Conservation (phyloP, 352 stramenopile species). For the Blastocystis sp. region DNA sequence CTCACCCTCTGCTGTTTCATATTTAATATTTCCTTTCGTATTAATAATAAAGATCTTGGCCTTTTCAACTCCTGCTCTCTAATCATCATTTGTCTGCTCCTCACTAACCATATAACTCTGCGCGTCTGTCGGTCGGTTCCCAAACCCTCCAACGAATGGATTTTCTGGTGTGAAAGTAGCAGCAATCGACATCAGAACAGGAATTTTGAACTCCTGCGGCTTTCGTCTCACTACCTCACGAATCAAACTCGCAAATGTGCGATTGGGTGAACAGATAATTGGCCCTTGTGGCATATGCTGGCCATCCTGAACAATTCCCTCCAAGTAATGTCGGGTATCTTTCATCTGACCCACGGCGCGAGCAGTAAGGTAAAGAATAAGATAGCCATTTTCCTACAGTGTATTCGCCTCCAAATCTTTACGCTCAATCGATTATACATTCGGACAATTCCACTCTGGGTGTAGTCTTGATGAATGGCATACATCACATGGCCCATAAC, state of each 20-base stretch:
- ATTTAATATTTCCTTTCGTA: slow-evolving; percentile 45
- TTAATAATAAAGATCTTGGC: slow-evolving; percentile 59
- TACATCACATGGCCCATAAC: slow-evolving; percentile 62
- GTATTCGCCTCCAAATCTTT: background rate
- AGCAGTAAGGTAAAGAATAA: slow-evolving; percentile 52
- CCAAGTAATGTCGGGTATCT: slow-evolving; percentile 49
- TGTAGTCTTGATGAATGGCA: slow-evolving; percentile 50
- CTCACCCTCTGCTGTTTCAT: background rate
- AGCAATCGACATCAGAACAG: slow-evolving; percentile 17
- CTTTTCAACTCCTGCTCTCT: slow-evolving; percentile 25
- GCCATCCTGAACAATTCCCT: slow-evolving; percentile 48
- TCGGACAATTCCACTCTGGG: slow-evolving; percentile 42
- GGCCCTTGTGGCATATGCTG: slow-evolving; percentile 39
- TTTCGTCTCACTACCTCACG: slow-evolving; percentile 46
- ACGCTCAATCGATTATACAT: slow-evolving; percentile 19
- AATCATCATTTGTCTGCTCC: background rate
- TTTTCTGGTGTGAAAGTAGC: background rate
- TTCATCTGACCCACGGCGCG: slow-evolving; percentile 60
- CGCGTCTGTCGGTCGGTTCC: slow-evolving; percentile 29
- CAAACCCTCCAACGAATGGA: slow-evolving; percentile 32
- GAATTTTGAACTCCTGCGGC: slow-evolving; percentile 59
- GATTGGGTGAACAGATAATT: slow-evolving; percentile 50
- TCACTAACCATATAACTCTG: slow-evolving; percentile 25
- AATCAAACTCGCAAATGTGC: slow-evolving; percentile 54
- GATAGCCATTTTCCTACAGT: slow-evolving; percentile 30